Evolutionary conservation across 2,329 filamentous ascomycete species (phyloP), one percentile per base, ranked within the genome.

Genomic region (Blastomyces gilchristii): DNA sequence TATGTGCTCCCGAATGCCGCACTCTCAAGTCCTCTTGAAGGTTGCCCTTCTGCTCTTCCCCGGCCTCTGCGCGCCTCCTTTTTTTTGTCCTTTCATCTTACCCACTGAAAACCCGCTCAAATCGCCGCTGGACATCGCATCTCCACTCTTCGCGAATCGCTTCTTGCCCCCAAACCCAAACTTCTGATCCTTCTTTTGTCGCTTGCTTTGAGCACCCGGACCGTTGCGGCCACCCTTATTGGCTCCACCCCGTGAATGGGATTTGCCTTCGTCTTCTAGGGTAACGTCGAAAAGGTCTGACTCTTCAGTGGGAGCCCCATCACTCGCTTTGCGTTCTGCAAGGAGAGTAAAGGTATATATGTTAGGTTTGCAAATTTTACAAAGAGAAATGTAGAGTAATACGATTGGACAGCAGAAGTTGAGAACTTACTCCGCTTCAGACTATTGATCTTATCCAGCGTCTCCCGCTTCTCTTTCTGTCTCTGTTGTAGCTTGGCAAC

Each of bases 141-240:
- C 92, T 69, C 91, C 91, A 65, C 91, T 96, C 85, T 99, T 99
- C 63, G 83, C 78, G 74, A 91, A 87, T 62, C 88, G 83, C 83
- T 99, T 99, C 85, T 96, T 97, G 70, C 94, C 94, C 65, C 94
- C 94, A 72, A 93, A 96, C 31, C 94, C 94, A 75, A 87, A 97
- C 80, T 96, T 97, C 68, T 89, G 84, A 74, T 99, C 87, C 81
- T 95, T 96, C 86, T 96, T 96, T 74, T 89, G 85, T 65, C 94
- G 87, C 81, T 97, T 97, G 67, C 74, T 71, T 60, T 77, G 74
- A 63, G 77, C 76, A 43, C 77, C 76, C 7, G 52, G 52, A 67
- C 75, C 74, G 63, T 70, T 71, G 65, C 74, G 70, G 54, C 43
- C 28, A 49, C 63, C 5, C 47, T 47, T 52, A 31, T 60, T 58